Percentiles rank a stretch among this genome's conserved stretches.
Conservation (phyloP, 495 filamentous ascomycete genomes). For the Aspergillus carlsbadensis region DNA sequence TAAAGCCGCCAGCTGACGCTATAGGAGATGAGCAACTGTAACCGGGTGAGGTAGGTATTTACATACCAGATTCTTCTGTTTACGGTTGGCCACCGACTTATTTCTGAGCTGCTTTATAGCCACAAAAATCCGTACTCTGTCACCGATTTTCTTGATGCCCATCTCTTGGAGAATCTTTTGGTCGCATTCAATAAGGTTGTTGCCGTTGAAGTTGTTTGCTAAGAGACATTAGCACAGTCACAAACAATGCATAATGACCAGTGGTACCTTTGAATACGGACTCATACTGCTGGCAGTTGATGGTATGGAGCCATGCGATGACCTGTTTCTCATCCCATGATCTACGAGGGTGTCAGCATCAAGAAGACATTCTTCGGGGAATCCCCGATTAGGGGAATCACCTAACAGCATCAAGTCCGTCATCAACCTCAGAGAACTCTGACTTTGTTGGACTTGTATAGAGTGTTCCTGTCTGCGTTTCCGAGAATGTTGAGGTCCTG, state of each 20-base stretch:
- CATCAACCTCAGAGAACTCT: conserved; percentile 81
- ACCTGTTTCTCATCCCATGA: conserved; percentile 91
- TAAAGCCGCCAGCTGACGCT: conserved; percentile 46
- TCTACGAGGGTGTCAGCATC: conserved; percentile 41
- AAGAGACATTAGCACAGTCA: background rate
- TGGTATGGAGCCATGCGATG: conserved; percentile 81
- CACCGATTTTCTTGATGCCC: conserved; percentile 96
- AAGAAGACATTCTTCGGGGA: background rate
- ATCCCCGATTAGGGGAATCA: conserved; percentile 27
- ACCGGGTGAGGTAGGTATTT: background rate
- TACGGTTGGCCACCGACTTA: conserved; percentile 77
- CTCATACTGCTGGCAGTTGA: conserved; percentile 92
- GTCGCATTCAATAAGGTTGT: conserved; percentile 94
- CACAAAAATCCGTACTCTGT: conserved; percentile 90
- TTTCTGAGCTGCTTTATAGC: conserved; percentile 90
- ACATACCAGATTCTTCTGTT: conserved; percentile 82
- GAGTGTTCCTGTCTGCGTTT: conserved; percentile 56
- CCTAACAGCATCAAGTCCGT: conserved; percentile 60
- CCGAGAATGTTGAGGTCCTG: conserved; percentile 54
- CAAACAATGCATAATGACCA: background rate
- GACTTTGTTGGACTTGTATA: conserved; percentile 90
- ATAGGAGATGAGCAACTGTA: conserved; percentile 18
- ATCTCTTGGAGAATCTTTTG: conserved; percentile 96
- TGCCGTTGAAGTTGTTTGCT: conserved; percentile 94
- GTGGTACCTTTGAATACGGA: conserved; percentile 73